Evolutionary conservation across 306 rosid species (phyloP), one percentile per base, ranked within the genome.

Genomic region (Cicer bijugum): DNA sequence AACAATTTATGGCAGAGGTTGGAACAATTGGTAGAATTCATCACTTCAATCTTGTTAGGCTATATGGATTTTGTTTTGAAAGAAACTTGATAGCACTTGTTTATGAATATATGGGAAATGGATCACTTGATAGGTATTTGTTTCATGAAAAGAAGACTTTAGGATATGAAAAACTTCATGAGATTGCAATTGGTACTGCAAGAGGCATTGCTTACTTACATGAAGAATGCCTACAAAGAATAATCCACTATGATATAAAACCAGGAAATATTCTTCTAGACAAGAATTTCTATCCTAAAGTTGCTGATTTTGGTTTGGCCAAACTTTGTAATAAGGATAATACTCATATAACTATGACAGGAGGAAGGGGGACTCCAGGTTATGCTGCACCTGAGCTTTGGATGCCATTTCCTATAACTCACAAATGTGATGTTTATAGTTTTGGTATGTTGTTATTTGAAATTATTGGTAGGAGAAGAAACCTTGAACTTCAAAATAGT

Each of bases 301-400:
- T 85, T 2, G 91, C 80, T 20, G 91, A 87, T 83, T 87, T 85
- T 8, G 84, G 89, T 33, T 84, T 87, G 58, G 89, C 89, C 12
- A 87, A 83, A 64, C 83, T 81, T 5, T 78, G 78, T 17, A 78
- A 77, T 10, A 8, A 84, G 57, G 86, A 85, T 16, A 77, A 74
- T 35, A 83, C 85, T 37, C 87, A 79, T 14, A 20, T 83, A 46
- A 46, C 86, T 0, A 79, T 85, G 82, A 81, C 84, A 0, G 83
- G 80, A 52, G 84, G 84, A 0, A 79, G 91, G 39, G 91, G 91
- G 8, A 85, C 89, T 8, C 87, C 85, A 0, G 91, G 91, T 7
- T 88, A 85, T 42, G 83, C 85, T 1, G 89, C 89, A 11, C 86
- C 86, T 0, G 89, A 88, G 71, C 74, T 88, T 23, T 76, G 89